A percentile compares a stretch with the other conserved stretches of the same genome.
These are phyloP conservation scores for Ochromonas danica DNA, from an alignment of 108 stramenopile species.

Conservation along the genomic window DNA sequence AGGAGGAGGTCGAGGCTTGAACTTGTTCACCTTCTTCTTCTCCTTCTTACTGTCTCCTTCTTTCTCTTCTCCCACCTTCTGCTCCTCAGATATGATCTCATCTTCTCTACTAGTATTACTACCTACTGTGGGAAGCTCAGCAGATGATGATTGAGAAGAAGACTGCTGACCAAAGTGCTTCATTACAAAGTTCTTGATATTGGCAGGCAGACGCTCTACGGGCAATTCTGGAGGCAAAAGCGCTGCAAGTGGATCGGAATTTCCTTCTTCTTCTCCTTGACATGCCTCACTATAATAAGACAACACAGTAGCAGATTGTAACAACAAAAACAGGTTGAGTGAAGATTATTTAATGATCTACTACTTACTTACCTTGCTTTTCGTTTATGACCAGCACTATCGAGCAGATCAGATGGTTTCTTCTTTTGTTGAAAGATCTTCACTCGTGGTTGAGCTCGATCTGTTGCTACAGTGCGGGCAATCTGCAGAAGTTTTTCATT, in stretches of 20 bases:
- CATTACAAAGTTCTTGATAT: neutral
- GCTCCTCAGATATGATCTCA: neutral
- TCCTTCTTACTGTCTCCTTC: neutral
- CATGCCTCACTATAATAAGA: neutral
- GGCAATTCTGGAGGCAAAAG: neutral
- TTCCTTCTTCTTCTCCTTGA: neutral
- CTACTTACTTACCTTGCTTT: neutral
- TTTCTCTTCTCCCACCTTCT: neutral
- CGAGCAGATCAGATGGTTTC: neutral
- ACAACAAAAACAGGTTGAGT: neutral
- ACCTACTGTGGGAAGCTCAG: neutral
- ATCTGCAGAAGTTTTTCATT: neutral
- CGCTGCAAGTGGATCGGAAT: neutral
- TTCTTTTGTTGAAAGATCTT: neutral
- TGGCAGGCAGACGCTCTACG: neutral
- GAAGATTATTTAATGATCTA: neutral
- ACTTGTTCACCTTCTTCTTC: neutral
- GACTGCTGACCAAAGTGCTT: neutral
- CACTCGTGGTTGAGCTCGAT: slow-evolving; percentile 12
- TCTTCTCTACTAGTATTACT: neutral
- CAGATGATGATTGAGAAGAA: neutral
- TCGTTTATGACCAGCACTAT: neutral
- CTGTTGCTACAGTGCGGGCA: neutral
- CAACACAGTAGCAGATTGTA: neutral
- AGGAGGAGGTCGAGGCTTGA: neutral